Conservation (phyloP, 2,329 filamentous ascomycete species). For the Plectosphaerella sp. region DNA sequence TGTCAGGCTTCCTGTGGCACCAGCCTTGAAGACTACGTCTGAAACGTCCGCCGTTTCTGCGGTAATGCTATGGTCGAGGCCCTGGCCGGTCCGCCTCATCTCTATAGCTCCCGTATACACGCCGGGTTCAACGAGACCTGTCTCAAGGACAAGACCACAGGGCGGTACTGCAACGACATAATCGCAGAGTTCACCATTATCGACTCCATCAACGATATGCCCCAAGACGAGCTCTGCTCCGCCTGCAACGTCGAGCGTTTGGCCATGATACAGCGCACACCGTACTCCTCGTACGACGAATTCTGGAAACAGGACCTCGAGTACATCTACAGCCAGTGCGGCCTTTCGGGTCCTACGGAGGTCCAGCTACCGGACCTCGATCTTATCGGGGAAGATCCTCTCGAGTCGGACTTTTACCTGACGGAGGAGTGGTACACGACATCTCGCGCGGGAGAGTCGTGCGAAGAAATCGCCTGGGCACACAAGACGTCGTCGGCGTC, state of each 20-base stretch:
- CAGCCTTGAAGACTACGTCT: neutral
- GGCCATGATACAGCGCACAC: neutral
- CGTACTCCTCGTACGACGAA: neutral
- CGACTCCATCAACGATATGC: neutral
- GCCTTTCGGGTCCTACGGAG: neutral
- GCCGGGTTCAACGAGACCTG: neutral
- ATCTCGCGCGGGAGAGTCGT: neutral
- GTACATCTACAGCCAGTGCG: neutral
- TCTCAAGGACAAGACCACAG: neutral
- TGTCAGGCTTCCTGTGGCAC: neutral
- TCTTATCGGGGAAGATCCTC: neutral
- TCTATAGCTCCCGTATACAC: neutral
- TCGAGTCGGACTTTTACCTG: neutral
- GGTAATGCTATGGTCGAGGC: neutral
- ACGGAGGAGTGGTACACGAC: neutral
- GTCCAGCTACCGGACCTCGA: neutral
- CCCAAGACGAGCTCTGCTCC: neutral
- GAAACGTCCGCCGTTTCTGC: neutral
- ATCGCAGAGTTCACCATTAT: neutral
- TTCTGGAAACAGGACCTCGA: neutral
- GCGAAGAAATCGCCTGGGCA: neutral
- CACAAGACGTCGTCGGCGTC: neutral
- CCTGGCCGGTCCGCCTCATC: neutral
- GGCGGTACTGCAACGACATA: neutral
- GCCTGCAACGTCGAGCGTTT: neutral